A percentile compares a stretch with the other conserved stretches of the same genome.
phyloP scores from a whole-genome alignment of 768 basidiomycete genomes.

The Lactarius deliciosus region DNA sequence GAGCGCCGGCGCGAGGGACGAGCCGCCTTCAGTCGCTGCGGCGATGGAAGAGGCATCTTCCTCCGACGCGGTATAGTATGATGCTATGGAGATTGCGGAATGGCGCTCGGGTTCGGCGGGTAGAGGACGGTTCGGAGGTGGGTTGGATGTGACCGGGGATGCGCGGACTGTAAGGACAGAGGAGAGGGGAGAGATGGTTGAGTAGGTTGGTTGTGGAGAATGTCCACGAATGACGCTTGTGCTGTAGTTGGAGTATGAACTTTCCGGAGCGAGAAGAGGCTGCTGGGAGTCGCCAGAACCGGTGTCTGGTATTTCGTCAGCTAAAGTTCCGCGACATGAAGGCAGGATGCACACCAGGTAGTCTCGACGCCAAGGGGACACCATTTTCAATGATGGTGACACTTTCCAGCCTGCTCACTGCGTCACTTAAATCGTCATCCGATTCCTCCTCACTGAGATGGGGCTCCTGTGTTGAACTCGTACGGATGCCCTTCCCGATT shows the following conservation, averaged over 20 bases:
- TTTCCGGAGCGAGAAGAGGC: conserved; percentile 52
- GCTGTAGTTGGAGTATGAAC: conserved; percentile 60
- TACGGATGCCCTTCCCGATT: conserved; percentile 57
- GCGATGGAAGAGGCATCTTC: conserved; percentile 46
- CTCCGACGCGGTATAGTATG: conserved; percentile 63
- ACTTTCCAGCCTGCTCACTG: conserved; percentile 52
- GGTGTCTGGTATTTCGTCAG: conserved; percentile 9
- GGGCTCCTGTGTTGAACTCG: conserved; percentile 34
- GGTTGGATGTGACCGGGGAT: conserved; percentile 18
- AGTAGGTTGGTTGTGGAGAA: conserved; percentile 36
- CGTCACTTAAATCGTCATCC: conserved; percentile 67
- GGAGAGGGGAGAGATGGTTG: conserved; percentile 37
- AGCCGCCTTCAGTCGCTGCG: conserved; percentile 75
- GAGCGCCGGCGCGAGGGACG: conserved; percentile 51
- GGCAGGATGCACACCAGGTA: conserved; percentile 11
- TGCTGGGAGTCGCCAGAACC: conserved; percentile 34
- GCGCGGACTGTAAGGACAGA: conserved; percentile 55
- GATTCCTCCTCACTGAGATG: conserved; percentile 53
- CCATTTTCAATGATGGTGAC: conserved; percentile 49
- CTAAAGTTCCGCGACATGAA: conserved; percentile 1
- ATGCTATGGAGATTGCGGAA: conserved; percentile 34
- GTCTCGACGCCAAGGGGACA: conserved; percentile 14
- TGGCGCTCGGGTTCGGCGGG: conserved; percentile 27
- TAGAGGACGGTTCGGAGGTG: conserved; percentile 14
- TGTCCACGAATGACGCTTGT: conserved; percentile 62